Evolutionary conservation across 2,329 filamentous ascomycete genomes (phyloP), one percentile per base, ranked within the genome.

Genomic region (Alternaria dauci): DNA sequence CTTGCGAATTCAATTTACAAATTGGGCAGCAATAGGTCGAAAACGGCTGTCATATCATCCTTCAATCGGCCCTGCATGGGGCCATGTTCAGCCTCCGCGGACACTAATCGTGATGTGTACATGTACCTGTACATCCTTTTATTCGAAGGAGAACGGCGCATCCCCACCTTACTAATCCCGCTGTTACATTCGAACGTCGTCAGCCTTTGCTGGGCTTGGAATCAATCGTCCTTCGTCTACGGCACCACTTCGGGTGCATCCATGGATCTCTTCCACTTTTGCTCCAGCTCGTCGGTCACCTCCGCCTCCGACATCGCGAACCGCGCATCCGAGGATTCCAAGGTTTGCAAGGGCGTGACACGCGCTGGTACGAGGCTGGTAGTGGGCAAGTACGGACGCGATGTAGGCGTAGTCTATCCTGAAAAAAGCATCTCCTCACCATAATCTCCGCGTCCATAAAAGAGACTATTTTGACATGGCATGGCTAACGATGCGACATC

Each of bases 401-500:
- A 32, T 50, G 46, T 50, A 50, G 46, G 38, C 30, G 46, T 50
- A 50, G 46, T 20, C 46, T 50, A 50, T 50, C 16, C 26, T 25
- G 20, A 8, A 50, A 50, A 50, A 50, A 50, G 41, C 18, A 32
- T 46, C n/a, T 26, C 36, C 28, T 30, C n/a, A n/a, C 36, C 25
- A 26, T 36, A 39, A 36, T 44, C 46, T 52, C 43, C 38, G 43
- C 39, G 43, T 50, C 32, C 30, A 14, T 50, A 30, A 50, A 38
- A 42, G 41, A 58, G 25, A 46, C 26, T 42, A 62, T 28, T 41
- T 34, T 26, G 30, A 55, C 38, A 47, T 38, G 41, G 55, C 54
- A 48, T 54, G 42, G 44, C 55, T 59, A 62, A 50, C 41, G n/a
- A 52, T 39, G 41, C 51, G 32, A 61, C 34, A 51, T 16, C 18